These are phyloP conservation scores for Komagataella populi DNA, from an alignment of 805 yeast species.

Conservation along the genomic window DNA sequence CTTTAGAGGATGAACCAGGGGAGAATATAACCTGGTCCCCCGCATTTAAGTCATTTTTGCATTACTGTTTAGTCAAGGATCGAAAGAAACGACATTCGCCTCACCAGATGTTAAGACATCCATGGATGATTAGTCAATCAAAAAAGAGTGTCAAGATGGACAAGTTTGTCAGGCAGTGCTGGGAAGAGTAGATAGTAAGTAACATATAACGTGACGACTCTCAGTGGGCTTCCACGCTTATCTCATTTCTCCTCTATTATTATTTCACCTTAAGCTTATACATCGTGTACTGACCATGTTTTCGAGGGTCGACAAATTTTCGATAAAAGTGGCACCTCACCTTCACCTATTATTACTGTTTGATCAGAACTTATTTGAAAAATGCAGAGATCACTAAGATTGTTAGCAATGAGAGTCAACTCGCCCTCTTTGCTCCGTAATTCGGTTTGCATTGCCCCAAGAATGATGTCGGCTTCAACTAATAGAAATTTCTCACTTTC, in stretches of 20 bases:
- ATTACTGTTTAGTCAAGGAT: slow-evolving; percentile 70
- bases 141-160: slow-evolving; percentile 71
- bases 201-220: not conserved
- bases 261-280: not conserved
- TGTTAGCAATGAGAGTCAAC: not conserved
- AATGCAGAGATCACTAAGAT: slow-evolving; percentile 1
- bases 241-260: not conserved
- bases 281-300: not conserved
- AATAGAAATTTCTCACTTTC: slow-evolving; percentile 12
- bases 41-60: slow-evolving; percentile 71
- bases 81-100: slow-evolving; percentile 80
- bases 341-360: not conserved
- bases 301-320: not conserved
- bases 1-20: slow-evolving; percentile 61
- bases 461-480: not conserved
- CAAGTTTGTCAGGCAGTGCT: slow-evolving; percentile 62
- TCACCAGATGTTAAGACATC: slow-evolving; percentile 83
- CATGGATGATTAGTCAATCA: slow-evolving; percentile 80
- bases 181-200: slow-evolving; percentile 24
- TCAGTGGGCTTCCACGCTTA: not conserved
- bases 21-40: slow-evolving; percentile 71
- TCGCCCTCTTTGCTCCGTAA: not conserved
- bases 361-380: not conserved
- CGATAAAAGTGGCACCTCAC: not conserved
- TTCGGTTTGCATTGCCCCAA: not conserved